phyloP scores from a whole-genome alignment of 2,329 filamentous ascomycete species.

The Sclerotinia borealis region DNA sequence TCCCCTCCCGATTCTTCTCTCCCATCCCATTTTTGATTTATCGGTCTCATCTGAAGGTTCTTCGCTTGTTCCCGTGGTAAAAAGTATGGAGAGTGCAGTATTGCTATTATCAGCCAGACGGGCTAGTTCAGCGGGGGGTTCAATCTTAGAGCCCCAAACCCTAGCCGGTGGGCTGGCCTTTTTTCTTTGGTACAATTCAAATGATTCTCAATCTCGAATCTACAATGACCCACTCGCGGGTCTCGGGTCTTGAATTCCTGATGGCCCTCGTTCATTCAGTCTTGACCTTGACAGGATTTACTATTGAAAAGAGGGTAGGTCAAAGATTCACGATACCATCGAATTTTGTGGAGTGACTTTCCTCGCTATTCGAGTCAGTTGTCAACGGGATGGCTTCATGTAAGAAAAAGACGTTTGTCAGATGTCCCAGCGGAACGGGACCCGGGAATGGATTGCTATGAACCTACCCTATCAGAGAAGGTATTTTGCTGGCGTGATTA shows the following conservation, averaged over 20 bases:
- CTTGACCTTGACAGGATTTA: neutral
- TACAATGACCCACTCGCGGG: conserved; percentile 15
- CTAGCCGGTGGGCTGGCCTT: neutral
- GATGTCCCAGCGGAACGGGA: conserved; percentile 7
- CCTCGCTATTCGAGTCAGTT: neutral
- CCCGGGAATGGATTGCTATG: neutral
- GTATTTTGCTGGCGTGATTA: neutral
- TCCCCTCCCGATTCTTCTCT: neutral
- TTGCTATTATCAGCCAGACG: conserved; percentile 1
- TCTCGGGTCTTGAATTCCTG: conserved; percentile 9
- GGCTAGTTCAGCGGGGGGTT: neutral
- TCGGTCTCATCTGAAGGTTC: neutral
- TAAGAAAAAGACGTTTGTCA: neutral
- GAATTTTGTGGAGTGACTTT: conserved; percentile 5
- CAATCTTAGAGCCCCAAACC: conserved; percentile 9
- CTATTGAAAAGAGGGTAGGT: neutral
- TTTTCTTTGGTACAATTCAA: neutral
- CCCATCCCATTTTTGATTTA: conserved; percentile 11
- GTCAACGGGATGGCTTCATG: neutral
- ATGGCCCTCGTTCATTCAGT: conserved; percentile 7
- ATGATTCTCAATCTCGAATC: conserved; percentile 11
- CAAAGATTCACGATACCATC: conserved; percentile 9
- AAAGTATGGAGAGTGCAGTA: neutral
- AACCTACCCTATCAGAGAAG: neutral
- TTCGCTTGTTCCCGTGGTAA: conserved; percentile 10